A percentile compares a stretch with the other conserved stretches of the same genome.
These are phyloP conservation scores for Dysphania ambrosioides DNA, from an alignment of 148 eudicot genomes.

Conservation along the genomic window DNA sequence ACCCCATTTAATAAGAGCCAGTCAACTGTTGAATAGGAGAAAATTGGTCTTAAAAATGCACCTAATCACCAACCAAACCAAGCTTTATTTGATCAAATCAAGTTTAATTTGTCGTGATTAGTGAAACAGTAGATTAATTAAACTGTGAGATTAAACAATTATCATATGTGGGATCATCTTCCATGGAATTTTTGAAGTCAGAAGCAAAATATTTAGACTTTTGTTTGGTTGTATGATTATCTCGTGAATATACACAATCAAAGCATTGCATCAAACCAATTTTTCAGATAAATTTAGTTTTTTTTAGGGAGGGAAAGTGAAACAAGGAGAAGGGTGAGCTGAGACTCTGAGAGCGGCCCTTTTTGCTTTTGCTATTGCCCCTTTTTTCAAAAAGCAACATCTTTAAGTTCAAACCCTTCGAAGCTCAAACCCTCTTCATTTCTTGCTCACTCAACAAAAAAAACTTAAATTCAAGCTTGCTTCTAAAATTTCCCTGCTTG, in stretches of 20 bases:
- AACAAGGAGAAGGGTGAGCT: constrained; percentile 5
- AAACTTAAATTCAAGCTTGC: constrained; percentile 11
- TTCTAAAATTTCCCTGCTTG: constrained; percentile 6
- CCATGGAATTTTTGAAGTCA: constrained; percentile 15
- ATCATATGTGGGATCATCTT: constrained; percentile 6
- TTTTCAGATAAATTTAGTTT: neutral
- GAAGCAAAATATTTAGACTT: neutral
- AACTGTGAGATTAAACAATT: neutral
- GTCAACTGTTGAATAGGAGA: constrained; percentile 9
- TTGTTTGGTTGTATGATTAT: too few relatives aligned
- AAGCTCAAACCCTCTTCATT: constrained; percentile 8
- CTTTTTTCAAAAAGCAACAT: constrained; percentile 24
- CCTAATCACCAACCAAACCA: constrained; percentile 10
- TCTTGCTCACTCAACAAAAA: constrained; percentile 19
- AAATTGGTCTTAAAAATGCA: neutral
- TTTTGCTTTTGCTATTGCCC: constrained; percentile 20
- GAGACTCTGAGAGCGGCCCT: neutral
- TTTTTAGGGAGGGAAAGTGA: constrained; percentile 8
- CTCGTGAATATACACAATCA: too few relatives aligned
- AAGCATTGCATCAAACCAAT: neutral
- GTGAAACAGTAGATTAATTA: neutral
- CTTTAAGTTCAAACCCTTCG: neutral
- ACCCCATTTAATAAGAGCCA: neutral
- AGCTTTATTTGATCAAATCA: too few relatives aligned
- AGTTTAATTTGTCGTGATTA: neutral